These are phyloP conservation scores for Verticillium nonalfalfae DNA, from an alignment of 2,329 filamentous ascomycete species.

Conservation along the genomic window DNA sequence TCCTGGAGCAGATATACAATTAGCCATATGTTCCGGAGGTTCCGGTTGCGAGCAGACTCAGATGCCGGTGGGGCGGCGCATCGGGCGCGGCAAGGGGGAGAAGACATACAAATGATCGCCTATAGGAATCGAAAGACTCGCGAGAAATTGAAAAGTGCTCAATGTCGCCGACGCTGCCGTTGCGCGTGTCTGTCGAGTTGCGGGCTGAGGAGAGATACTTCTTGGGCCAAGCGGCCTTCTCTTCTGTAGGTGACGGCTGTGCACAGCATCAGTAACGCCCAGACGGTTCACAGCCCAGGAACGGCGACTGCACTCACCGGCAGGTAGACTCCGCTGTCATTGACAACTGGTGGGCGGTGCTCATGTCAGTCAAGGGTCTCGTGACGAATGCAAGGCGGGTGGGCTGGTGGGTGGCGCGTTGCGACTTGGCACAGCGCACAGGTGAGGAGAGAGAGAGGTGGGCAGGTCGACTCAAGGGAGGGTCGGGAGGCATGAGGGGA, in stretches of 20 bases:
- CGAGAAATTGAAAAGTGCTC: constrained; percentile 93
- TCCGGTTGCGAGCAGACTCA: background rate
- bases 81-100: background rate
- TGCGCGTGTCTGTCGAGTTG: constrained; percentile 46
- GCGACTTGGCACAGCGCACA: constrained; percentile 5
- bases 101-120: constrained; percentile 82
- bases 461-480: background rate
- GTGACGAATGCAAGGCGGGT: background rate
- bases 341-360: constrained; percentile 63
- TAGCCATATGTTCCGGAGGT: background rate
- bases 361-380: background rate
- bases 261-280: constrained; percentile 12
- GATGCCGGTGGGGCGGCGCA: background rate
- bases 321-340: constrained; percentile 90
- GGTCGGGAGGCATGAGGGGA: background rate
- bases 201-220: constrained; percentile 41
- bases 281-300: constrained; percentile 9
- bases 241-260: constrained; percentile 83
- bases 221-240: constrained; percentile 70
- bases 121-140: constrained; percentile 95
- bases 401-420: constrained; percentile 3
- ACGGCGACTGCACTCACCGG: constrained; percentile 53
- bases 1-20: constrained; percentile 53
- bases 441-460: constrained; percentile 1
- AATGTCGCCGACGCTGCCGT: constrained; percentile 67